A percentile compares a stretch with the other conserved stretches of the same genome.
Conservation (phyloP, 306 rosid genomes). For the Urtica urens region DNA sequence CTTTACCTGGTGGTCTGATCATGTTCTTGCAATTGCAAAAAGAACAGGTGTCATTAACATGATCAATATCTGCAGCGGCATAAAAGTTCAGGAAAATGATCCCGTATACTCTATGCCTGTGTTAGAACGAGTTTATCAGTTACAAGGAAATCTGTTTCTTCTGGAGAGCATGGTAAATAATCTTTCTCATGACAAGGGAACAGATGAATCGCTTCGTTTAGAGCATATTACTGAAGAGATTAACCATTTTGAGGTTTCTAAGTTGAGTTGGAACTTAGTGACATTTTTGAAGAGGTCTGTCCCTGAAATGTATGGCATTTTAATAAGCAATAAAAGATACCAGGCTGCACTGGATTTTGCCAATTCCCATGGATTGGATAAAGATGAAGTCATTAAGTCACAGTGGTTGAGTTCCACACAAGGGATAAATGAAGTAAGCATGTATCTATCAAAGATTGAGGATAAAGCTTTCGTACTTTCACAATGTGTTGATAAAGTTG, state of each 20-base stretch:
- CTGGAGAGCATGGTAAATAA: slow-evolving; percentile 36
- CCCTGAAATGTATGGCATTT: slow-evolving; percentile 60
- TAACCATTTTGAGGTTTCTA: slow-evolving; percentile 46
- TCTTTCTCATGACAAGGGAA: slow-evolving; percentile 24
- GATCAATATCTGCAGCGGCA: slow-evolving; percentile 60
- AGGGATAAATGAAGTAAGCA: slow-evolving; percentile 57
- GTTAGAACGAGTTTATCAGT: slow-evolving; percentile 48
- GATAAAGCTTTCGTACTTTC: slow-evolving; percentile 60
- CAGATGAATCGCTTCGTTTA: slow-evolving; percentile 27
- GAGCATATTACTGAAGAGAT: slow-evolving; percentile 49
- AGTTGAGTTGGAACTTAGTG: slow-evolving; percentile 62
- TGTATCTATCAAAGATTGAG: slow-evolving; percentile 49
- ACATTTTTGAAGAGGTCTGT: slow-evolving; percentile 67
- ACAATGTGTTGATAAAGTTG: slow-evolving; percentile 77
- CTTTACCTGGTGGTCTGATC: slow-evolving; percentile 91
- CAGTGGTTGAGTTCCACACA: slow-evolving; percentile 86
- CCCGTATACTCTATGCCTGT: slow-evolving; percentile 51
- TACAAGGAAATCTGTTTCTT: slow-evolving; percentile 52
- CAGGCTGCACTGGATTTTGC: slow-evolving; percentile 76
- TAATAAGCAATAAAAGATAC: slow-evolving; percentile 50
- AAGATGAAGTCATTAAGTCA: slow-evolving; percentile 76
- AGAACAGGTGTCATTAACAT: slow-evolving; percentile 46
- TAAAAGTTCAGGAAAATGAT: slow-evolving; percentile 50
- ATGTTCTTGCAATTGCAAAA: slow-evolving; percentile 50
- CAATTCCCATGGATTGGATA: slow-evolving; percentile 58